Evolutionary conservation across 2,329 filamentous ascomycete species (phyloP).

Genomic region (Fusarium verrucosum): DNA sequence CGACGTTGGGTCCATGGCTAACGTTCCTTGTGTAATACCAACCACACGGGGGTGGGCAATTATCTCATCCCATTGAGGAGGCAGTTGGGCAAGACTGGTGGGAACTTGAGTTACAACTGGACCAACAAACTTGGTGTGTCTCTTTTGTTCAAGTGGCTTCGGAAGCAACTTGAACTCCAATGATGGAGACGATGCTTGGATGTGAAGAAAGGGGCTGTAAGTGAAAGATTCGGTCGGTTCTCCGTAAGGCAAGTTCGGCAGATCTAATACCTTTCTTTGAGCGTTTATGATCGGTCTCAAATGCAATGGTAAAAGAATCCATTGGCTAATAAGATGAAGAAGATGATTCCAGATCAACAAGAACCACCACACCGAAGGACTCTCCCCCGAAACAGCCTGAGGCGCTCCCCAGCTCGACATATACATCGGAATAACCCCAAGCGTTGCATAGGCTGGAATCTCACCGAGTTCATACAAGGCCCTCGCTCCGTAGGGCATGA

Average conservation of each 20-base stretch:
- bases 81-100: slow-evolving; percentile 33
- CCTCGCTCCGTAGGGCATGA: slow-evolving; percentile 50
- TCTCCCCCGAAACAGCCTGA: slow-evolving; percentile 46
- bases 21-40: slow-evolving; percentile 52
- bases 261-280: slow-evolving; percentile 45
- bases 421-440: slow-evolving; percentile 54
- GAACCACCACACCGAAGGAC: slow-evolving; percentile 43
- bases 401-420: slow-evolving; percentile 45
- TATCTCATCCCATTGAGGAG: slow-evolving; percentile 48
- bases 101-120: slow-evolving; percentile 46
- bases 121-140: slow-evolving; percentile 46
- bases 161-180: slow-evolving; percentile 48
- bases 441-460: slow-evolving; percentile 49
- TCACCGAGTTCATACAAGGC: slow-evolving; percentile 50
- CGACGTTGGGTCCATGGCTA: slow-evolving; percentile 50
- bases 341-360: slow-evolving; percentile 44
- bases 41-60: slow-evolving; percentile 44
- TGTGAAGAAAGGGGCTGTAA: slow-evolving; percentile 52
- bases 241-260: slow-evolving; percentile 43
- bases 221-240: slow-evolving; percentile 47
- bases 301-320: slow-evolving; percentile 41
- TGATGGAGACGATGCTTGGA: slow-evolving; percentile 49
- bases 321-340: slow-evolving; percentile 43
- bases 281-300: slow-evolving; percentile 46
- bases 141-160: slow-evolving; percentile 30